Evolutionary conservation across 2,329 filamentous ascomycete genomes (phyloP).

Genomic region (Pleoardoris graminearum): DNA sequence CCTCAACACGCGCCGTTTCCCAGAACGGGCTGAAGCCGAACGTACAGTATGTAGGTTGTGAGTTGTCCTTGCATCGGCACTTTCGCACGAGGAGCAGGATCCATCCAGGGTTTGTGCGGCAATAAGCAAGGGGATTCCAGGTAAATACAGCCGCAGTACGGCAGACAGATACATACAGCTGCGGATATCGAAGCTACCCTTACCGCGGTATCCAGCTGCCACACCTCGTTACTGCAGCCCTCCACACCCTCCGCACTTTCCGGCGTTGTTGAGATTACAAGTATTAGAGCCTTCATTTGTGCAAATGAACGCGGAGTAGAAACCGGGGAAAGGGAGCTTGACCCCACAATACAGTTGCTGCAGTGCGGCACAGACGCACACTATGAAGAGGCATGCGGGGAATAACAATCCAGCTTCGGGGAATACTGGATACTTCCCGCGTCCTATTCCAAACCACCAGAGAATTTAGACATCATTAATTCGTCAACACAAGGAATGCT

Average conservation of each 20-base stretch:
- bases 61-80: slow-evolving; percentile 4
- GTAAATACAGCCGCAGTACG: slow-evolving; percentile 30
- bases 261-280: slow-evolving; percentile 10
- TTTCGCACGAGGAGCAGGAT: slow-evolving; percentile 4
- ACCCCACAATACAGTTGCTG: slow-evolving; percentile 31
- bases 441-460: slow-evolving; percentile 1
- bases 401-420: slow-evolving; percentile 16
- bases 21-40: slow-evolving; percentile 13
- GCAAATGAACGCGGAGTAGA: slow-evolving; percentile 29
- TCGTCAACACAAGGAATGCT: background rate
- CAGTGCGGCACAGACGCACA: slow-evolving; percentile 22
- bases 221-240: slow-evolving; percentile 18
- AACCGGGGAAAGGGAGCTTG: slow-evolving; percentile 21
- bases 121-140: slow-evolving; percentile 29
- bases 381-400: slow-evolving; percentile 19
- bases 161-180: slow-evolving; percentile 30
- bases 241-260: slow-evolving; percentile 39
- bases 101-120: slow-evolving; percentile 17
- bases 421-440: background rate
- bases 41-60: background rate
- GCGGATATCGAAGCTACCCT: slow-evolving; percentile 19
- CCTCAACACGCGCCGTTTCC: slow-evolving; percentile 5
- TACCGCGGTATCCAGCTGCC: slow-evolving; percentile 18
- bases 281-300: slow-evolving; percentile 21
- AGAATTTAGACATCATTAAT: background rate